Evolutionary conservation across 352 stramenopile genomes (phyloP).

Genomic region (Phytophthora litchii): DNA sequence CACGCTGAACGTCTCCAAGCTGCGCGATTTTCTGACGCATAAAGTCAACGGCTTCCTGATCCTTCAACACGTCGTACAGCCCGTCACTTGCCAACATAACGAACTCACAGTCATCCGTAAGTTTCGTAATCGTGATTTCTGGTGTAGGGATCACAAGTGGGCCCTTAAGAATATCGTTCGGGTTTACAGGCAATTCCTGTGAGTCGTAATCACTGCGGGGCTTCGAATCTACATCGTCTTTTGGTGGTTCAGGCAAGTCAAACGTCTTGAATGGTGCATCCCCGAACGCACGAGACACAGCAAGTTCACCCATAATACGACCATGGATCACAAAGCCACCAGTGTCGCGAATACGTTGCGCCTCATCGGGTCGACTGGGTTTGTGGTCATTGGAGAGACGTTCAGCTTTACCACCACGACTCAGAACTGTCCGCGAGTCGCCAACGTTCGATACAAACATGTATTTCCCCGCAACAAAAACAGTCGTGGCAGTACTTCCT

Average conservation of each 20-base stretch:
- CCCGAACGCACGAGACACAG: slow-evolving; percentile 82
- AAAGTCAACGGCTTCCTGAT: slow-evolving; percentile 85
- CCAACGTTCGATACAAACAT: slow-evolving; percentile 97
- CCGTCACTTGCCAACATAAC: slow-evolving; percentile 81
- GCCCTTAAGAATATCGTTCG: slow-evolving; percentile 86
- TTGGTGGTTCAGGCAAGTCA: slow-evolving; percentile 58
- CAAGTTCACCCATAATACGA: slow-evolving; percentile 94
- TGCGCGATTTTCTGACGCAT: slow-evolving; percentile 72
- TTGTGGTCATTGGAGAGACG: slow-evolving; percentile 98
- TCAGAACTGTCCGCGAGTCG: slow-evolving; percentile 95
- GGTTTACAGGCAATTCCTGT: slow-evolving; percentile 80
- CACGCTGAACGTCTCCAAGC: slow-evolving; percentile 76
- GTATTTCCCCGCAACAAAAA: slow-evolving; percentile 91
- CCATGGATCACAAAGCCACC: slow-evolving; percentile 90
- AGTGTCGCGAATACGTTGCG: slow-evolving; percentile 94
- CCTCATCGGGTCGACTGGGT: slow-evolving; percentile 92
- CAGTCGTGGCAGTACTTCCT: slow-evolving; percentile 95
- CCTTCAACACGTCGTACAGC: slow-evolving; percentile 84
- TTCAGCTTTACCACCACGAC: slow-evolving; percentile 82
- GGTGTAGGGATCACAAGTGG: slow-evolving; percentile 81
- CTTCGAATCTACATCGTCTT: slow-evolving; percentile 47
- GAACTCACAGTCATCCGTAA: slow-evolving; percentile 82
- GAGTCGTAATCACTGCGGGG: slow-evolving; percentile 75
- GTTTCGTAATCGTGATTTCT: slow-evolving; percentile 74
- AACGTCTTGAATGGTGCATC: slow-evolving; percentile 97